Evolutionary conservation across 2,329 filamentous ascomycete species (phyloP).

Genomic region (Monilinia laxa): DNA sequence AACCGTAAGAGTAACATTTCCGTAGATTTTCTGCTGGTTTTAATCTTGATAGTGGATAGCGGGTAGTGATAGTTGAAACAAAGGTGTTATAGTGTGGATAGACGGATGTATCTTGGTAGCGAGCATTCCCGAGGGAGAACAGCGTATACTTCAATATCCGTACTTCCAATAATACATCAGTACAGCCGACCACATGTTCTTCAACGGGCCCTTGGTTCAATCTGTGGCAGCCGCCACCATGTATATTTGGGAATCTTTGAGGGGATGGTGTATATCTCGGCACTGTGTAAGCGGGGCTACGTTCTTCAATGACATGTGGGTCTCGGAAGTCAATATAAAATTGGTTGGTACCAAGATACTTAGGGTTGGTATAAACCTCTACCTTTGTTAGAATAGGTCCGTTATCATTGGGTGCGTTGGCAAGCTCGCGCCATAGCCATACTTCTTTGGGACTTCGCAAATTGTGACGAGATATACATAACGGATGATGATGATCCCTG

Average conservation of each 20-base stretch:
- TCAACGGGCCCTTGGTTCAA: neutral
- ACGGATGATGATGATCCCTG: neutral
- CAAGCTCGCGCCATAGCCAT: neutral
- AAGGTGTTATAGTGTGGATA: neutral
- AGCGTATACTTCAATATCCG: slow-evolving; percentile 6
- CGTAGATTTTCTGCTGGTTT: neutral
- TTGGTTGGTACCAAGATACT: neutral
- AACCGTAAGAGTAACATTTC: neutral
- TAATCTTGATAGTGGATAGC: neutral
- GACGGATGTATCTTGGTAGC: neutral
- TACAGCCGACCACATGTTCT: slow-evolving; percentile 18
- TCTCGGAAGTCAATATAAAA: neutral
- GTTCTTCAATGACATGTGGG: slow-evolving; percentile 2
- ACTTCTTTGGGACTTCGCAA: neutral
- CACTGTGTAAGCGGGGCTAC: neutral
- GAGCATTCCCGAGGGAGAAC: neutral
- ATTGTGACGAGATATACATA: neutral
- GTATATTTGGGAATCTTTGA: slow-evolving; percentile 4
- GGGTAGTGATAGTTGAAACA: neutral
- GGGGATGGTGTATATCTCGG: slow-evolving; percentile 4
- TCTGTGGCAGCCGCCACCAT: slow-evolving; percentile 15
- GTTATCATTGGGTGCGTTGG: neutral
- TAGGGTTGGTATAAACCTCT: neutral
- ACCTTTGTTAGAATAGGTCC: neutral
- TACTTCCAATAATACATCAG: neutral